phyloP scores from a whole-genome alignment of 176 grass and related monocot species.

The Musa itinerans region DNA sequence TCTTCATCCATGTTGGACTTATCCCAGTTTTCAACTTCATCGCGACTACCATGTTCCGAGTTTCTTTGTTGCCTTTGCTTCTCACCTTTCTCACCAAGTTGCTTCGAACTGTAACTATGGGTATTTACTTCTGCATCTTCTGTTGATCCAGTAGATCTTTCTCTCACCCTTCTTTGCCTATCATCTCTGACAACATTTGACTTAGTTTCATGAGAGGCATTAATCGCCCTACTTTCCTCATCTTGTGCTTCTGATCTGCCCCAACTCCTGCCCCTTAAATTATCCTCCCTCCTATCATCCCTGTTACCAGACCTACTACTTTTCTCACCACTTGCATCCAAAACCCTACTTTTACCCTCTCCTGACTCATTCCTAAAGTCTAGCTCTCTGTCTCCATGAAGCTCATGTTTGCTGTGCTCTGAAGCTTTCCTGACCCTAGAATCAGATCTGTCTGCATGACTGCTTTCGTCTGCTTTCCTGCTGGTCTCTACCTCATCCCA shows the following conservation, averaged over 20 bases:
- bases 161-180: slow-evolving; percentile 13
- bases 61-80: slow-evolving; percentile 22
- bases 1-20: slow-evolving; percentile 33
- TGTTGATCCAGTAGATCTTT: slow-evolving; percentile 12
- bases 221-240: slow-evolving; percentile 18
- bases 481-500: slow-evolving; percentile 24
- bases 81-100: slow-evolving; percentile 9
- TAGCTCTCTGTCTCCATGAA: slow-evolving; percentile 1
- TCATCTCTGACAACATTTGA: slow-evolving; percentile 20
- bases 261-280: slow-evolving; percentile 14
- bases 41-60: not conserved
- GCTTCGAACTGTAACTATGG: slow-evolving; percentile 5
- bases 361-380: slow-evolving; percentile 26
- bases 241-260: not conserved
- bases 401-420: slow-evolving; percentile 28
- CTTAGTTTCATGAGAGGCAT: slow-evolving; percentile 21
- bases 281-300: slow-evolving; percentile 22
- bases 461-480: slow-evolving; percentile 26
- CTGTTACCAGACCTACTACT: slow-evolving; percentile 7
- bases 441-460: slow-evolving; percentile 27
- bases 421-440: slow-evolving; percentile 24
- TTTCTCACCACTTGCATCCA: slow-evolving; percentile 24
- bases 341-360: slow-evolving; percentile 24
- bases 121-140: slow-evolving; percentile 10
- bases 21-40: slow-evolving; percentile 21